These are phyloP conservation scores for Lactarius evosmus DNA, from an alignment of 768 basidiomycete species.

Conservation along the genomic window DNA sequence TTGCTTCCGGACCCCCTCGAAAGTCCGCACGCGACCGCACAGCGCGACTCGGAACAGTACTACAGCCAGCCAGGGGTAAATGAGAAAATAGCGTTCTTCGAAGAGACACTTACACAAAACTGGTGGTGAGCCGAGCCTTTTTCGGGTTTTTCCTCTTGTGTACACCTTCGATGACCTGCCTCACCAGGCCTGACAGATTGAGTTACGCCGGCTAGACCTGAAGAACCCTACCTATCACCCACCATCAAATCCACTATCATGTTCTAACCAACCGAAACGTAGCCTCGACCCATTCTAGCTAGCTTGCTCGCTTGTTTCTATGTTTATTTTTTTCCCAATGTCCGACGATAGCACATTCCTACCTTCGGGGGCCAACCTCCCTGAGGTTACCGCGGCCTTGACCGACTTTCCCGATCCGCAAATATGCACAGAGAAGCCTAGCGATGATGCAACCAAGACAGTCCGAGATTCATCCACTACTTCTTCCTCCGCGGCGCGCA, in stretches of 20 bases:
- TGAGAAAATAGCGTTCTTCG: not conserved
- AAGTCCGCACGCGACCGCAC: constrained; percentile 4
- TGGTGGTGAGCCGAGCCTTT: not conserved
- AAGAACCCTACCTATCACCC: not conserved
- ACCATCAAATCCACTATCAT: not conserved
- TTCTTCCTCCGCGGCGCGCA: not conserved
- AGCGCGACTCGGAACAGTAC: not conserved
- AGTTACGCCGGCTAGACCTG: not conserved
- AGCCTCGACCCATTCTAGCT: not conserved
- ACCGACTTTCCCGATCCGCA: constrained; percentile 12
- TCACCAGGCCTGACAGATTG: not conserved
- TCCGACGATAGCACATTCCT: constrained; percentile 7
- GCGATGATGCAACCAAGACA: not conserved
- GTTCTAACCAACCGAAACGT: not conserved
- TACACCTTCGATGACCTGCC: not conserved
- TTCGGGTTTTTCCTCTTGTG: not conserved
- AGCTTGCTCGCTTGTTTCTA: constrained; percentile 4
- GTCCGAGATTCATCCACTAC: constrained; percentile 10
- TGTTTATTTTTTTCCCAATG: constrained; percentile 10
- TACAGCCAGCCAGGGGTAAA: not conserved
- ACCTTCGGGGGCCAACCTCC: not conserved
- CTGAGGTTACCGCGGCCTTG: not conserved
- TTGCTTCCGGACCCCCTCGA: constrained; percentile 13
- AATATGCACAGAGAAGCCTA: not conserved
- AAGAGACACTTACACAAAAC: not conserved